These are phyloP conservation scores for Megacollybia marginata DNA, from an alignment of 768 basidiomycete genomes.

Conservation along the genomic window DNA sequence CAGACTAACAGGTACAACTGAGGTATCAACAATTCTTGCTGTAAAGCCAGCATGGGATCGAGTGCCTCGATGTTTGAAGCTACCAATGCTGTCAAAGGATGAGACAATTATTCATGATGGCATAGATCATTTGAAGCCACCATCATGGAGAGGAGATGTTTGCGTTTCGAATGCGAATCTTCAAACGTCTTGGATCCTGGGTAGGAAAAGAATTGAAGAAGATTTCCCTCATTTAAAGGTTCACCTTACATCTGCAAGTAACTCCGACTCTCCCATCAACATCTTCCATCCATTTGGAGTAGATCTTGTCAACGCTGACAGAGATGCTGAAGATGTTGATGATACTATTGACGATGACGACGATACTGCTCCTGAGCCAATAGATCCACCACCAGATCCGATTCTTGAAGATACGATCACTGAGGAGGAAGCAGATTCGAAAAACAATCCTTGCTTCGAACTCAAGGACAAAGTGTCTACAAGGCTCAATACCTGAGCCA, in stretches of 20 bases:
- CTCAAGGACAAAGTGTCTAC: not conserved
- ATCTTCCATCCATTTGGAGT: not conserved
- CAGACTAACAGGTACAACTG: not conserved
- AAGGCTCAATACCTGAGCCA: not conserved
- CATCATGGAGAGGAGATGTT: constrained; percentile 25
- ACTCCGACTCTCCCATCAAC: not conserved
- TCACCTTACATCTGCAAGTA: not conserved
- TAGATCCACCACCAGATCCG: not conserved
- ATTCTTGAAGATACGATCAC: not conserved
- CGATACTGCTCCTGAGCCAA: too few relatives aligned
- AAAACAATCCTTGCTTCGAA: not conserved
- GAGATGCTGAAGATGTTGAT: not conserved
- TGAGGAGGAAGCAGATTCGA: not conserved
- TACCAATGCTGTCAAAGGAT: not conserved
- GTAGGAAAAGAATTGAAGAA: constrained; percentile 12
- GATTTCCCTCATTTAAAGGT: constrained; percentile 2
- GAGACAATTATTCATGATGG: constrained; percentile 11
- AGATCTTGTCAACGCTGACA: not conserved
- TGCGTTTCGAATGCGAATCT: constrained; percentile 16
- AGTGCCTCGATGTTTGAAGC: not conserved
- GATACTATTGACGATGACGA: too few relatives aligned
- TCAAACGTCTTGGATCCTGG: constrained; percentile 22
- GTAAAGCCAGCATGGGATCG: not conserved
- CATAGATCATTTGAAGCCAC: constrained; percentile 27
- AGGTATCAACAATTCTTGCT: not conserved